Evolutionary conservation across 176 grass and related monocot species (phyloP).

Genomic region (Oryza australiensis): DNA sequence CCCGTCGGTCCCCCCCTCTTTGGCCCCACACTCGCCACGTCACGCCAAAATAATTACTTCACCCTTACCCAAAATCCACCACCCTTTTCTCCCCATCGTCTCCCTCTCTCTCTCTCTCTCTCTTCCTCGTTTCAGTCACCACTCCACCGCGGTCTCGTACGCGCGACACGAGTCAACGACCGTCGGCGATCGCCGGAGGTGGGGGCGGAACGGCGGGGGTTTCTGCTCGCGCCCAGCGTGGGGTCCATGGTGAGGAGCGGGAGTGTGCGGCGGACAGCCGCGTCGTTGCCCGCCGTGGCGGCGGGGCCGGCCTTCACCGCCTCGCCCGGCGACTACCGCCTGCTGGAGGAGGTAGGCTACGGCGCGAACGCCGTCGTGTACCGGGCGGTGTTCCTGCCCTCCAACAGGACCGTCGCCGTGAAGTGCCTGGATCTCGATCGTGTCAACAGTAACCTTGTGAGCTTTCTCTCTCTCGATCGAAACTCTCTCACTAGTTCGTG

Average conservation of each 20-base stretch:
- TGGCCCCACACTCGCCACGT: constrained; percentile 54
- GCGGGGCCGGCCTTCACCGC: constrained; percentile 48
- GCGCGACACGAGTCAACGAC: constrained; percentile 35
- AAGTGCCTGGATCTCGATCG: constrained; percentile 97
- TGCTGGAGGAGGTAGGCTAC: constrained; percentile 86
- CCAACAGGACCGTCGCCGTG: constrained; percentile 67
- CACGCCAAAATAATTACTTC: constrained; percentile 27
- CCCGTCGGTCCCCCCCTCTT: neutral
- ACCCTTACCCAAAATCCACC: constrained; percentile 26
- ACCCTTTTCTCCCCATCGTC: neutral
- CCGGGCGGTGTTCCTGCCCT: constrained; percentile 71
- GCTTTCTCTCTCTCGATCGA: constrained; percentile 10
- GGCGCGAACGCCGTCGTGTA: constrained; percentile 93
- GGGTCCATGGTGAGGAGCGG: constrained; percentile 29
- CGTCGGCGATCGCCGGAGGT: constrained; percentile 38
- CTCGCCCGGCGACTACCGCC: constrained; percentile 55
- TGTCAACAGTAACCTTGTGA: constrained; percentile 91
- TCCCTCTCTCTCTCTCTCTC: neutral
- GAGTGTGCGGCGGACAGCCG: constrained; percentile 6
- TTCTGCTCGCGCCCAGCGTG: neutral
- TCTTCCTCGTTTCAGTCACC: neutral
- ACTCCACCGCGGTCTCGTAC: neutral
- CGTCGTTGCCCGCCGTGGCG: neutral
- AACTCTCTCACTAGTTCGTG: neutral
- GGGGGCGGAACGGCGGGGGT: neutral